phyloP scores from a whole-genome alignment of 768 basidiomycete species.

The Sporobolomyces pararoseus region DNA sequence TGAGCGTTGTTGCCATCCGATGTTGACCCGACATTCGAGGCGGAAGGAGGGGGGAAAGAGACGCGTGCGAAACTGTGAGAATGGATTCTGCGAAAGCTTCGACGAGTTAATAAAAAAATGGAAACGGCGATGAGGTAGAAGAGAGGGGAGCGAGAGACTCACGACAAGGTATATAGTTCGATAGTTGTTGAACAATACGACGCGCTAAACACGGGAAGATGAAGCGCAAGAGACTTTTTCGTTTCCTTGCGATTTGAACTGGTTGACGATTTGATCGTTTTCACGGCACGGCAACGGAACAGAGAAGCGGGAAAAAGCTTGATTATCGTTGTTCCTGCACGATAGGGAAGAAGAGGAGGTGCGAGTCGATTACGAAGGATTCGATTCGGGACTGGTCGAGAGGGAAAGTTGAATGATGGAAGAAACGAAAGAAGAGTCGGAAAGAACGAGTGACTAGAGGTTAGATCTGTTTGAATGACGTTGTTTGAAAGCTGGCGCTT shows the following conservation, averaged over 20 bases:
- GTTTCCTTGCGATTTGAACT: constrained; percentile 10
- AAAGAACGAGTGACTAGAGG: constrained; percentile 14
- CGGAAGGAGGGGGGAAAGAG: background rate
- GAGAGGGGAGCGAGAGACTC: background rate
- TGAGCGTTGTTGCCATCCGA: constrained; percentile 8
- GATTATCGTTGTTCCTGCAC: background rate
- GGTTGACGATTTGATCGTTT: constrained; percentile 10
- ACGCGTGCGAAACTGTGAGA: background rate
- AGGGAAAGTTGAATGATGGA: constrained; percentile 31
- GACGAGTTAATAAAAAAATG: background rate
- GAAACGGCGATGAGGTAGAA: background rate
- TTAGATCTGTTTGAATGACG: background rate
- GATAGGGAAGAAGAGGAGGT: background rate
- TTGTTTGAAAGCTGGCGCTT: background rate
- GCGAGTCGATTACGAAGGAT: background rate
- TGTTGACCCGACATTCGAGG: constrained; percentile 5
- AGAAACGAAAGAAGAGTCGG: constrained; percentile 1
- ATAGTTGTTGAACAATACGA: no score
- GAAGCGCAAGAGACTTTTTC: background rate
- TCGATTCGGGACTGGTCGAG: constrained; percentile 12
- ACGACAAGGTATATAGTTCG: background rate
- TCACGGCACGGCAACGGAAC: background rate
- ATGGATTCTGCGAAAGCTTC: background rate
- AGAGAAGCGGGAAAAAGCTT: background rate
- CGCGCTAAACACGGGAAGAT: background rate